These are phyloP conservation scores for Lithospermum erythrorhizon DNA, from an alignment of 257 asterid genomes.

Conservation along the genomic window DNA sequence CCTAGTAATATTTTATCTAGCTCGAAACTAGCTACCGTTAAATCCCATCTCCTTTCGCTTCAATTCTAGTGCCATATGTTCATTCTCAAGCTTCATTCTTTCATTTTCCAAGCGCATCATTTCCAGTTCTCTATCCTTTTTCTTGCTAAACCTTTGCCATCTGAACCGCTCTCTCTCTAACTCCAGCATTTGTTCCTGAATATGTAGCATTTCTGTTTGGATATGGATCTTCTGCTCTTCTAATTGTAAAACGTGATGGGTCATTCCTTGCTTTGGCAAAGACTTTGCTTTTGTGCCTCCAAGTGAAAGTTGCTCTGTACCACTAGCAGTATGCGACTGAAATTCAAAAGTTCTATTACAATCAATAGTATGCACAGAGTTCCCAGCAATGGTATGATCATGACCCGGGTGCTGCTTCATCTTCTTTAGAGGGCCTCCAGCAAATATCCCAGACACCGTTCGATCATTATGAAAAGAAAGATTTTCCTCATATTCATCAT, in stretches of 20 bases:
- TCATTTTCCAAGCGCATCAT: constrained; percentile 27
- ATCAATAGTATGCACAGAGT: constrained; percentile 11
- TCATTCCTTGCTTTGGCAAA: constrained; percentile 19
- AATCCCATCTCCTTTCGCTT: constrained; percentile 1
- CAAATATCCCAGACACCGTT: constrained; percentile 6
- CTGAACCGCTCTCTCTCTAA: constrained; percentile 24
- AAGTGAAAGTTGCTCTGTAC: constrained; percentile 13
- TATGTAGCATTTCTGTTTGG: constrained; percentile 9
- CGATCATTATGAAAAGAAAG: constrained; percentile 16
- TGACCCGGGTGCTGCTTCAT: constrained; percentile 16
- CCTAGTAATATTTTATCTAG: neutral
- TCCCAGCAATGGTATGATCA: constrained; percentile 1
- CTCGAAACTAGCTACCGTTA: neutral
- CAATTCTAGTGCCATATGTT: constrained; percentile 23
- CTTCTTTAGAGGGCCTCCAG: constrained; percentile 19
- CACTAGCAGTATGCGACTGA: constrained; percentile 12
- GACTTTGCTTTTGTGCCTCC: constrained; percentile 17
- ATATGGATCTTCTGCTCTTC: constrained; percentile 10
- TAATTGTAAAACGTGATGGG: constrained; percentile 20
- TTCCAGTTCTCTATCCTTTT: constrained; percentile 25
- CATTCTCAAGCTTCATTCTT: constrained; percentile 34
- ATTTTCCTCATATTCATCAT: constrained; percentile 36
- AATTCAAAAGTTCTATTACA: constrained; percentile 14
- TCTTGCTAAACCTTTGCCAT: constrained; percentile 12
- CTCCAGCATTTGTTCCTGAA: constrained; percentile 24